Conservation (phyloP, 495 filamentous ascomycete species). For the Talaromyces proteolyticus region DNA sequence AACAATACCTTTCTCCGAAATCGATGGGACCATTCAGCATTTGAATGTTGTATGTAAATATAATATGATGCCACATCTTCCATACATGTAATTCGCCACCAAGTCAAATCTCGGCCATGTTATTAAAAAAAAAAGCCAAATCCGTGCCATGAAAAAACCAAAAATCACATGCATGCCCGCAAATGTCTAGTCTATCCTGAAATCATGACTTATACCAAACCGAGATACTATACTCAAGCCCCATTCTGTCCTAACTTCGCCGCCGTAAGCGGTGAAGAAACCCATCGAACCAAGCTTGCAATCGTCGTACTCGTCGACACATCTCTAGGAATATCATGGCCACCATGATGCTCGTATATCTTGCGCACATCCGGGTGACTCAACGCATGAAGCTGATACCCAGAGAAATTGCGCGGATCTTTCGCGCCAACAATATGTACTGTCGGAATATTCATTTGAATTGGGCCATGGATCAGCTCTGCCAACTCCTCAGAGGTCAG, state of each 20-base stretch:
- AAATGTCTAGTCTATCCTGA: neutral
- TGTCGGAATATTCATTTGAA: constrained; percentile 50
- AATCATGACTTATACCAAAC: no score
- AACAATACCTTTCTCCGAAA: no score
- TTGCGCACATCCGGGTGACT: constrained; percentile 41
- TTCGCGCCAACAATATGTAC: constrained; percentile 55
- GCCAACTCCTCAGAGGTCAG: constrained; percentile 50
- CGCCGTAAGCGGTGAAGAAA: constrained; percentile 3
- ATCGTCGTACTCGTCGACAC: constrained; percentile 24
- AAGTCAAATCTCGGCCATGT: no score
- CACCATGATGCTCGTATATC: constrained; percentile 48
- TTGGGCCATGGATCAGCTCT: constrained; percentile 26
- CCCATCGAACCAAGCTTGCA: constrained; percentile 35
- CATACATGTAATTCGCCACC: no score
- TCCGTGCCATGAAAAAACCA: no score
- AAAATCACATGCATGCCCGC: no score
- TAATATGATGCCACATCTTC: no score
- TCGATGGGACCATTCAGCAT: no score
- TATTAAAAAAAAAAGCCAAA: no score
- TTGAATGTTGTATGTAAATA: no score
- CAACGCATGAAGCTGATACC: constrained; percentile 48
- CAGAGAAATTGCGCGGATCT: constrained; percentile 50
- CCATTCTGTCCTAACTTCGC: neutral
- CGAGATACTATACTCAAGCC: neutral
- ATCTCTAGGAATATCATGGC: constrained; percentile 49